Evolutionary conservation across 2,329 filamentous ascomycete species (phyloP).

Genomic region (Thelonectria blattea): DNA sequence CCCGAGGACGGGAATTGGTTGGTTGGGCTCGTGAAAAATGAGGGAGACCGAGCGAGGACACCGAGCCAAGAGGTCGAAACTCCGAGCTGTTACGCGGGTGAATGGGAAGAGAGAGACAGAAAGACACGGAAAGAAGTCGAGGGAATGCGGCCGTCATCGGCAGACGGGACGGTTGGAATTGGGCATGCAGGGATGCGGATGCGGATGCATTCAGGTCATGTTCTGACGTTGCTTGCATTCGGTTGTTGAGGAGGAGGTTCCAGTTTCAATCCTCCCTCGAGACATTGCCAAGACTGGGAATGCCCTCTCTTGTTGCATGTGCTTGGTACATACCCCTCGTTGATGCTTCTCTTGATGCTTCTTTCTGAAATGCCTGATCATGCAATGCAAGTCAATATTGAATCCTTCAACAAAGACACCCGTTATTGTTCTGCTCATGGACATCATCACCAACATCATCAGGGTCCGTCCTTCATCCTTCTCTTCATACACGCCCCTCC

Average conservation of each 20-base stretch:
- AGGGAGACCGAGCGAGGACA: slow-evolving; percentile 15
- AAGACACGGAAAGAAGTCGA: background rate
- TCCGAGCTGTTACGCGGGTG: slow-evolving; percentile 9
- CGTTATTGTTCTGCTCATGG: too few species aligned
- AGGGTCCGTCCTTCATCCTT: background rate
- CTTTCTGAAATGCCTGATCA: too few species aligned
- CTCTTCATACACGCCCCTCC: background rate
- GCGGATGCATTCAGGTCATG: background rate
- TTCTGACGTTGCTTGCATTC: background rate
- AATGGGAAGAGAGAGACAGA: background rate
- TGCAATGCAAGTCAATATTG: background rate
- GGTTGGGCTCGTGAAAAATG: background rate
- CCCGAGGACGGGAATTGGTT: background rate
- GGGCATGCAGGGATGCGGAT: background rate
- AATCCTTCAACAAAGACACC: background rate
- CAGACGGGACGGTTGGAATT: background rate
- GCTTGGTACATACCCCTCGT: too few species aligned
- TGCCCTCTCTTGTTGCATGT: too few species aligned
- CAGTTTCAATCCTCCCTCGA: background rate
- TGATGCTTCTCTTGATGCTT: too few species aligned
- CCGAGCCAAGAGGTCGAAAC: background rate
- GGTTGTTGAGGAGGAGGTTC: too few species aligned
- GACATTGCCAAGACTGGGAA: too few species aligned
- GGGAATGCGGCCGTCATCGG: background rate
- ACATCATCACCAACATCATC: background rate